Evolutionary conservation across 1,284 basidiomycete species (phyloP).

Genomic region (Xanthoconium separans): DNA sequence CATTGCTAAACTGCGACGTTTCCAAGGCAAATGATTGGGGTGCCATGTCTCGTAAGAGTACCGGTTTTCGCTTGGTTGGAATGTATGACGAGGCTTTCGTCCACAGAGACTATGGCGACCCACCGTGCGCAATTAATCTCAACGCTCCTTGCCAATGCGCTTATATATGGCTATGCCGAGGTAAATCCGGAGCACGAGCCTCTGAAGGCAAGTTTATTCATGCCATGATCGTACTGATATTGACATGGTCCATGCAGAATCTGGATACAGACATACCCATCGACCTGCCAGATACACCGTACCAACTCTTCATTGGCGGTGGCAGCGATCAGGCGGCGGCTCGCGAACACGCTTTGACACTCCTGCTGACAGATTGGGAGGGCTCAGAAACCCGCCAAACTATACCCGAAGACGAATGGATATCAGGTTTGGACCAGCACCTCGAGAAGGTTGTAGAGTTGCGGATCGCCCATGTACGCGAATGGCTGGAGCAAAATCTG

Average conservation of each 20-base stretch:
- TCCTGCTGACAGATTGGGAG: constrained; percentile 37
- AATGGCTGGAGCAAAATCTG: constrained; percentile 52
- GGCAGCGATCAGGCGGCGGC: constrained; percentile 16
- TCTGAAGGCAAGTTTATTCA: constrained; percentile 41
- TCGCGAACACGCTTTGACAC: constrained; percentile 32
- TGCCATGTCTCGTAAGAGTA: constrained; percentile 51
- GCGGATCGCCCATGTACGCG: constrained; percentile 45
- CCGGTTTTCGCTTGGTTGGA: background rate
- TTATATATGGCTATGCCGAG: constrained; percentile 48
- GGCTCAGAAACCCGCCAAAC: constrained; percentile 31
- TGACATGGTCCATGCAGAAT: constrained; percentile 36
- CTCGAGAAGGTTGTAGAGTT: constrained; percentile 39
- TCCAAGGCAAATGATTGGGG: constrained; percentile 59
- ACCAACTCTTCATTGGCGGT: constrained; percentile 39
- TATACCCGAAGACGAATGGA: constrained; percentile 42
- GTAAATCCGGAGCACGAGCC: constrained; percentile 45
- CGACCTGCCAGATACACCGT: constrained; percentile 34
- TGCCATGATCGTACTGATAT: background rate
- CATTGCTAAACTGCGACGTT: no score
- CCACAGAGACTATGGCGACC: constrained; percentile 53
- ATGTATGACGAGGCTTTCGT: background rate
- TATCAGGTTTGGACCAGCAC: constrained; percentile 34
- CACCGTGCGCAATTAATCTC: constrained; percentile 50
- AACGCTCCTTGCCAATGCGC: constrained; percentile 42
- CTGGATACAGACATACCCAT: constrained; percentile 46